phyloP scores from a whole-genome alignment of 2,329 filamentous ascomycete genomes.

The Colletotrichum noveboracense region DNA sequence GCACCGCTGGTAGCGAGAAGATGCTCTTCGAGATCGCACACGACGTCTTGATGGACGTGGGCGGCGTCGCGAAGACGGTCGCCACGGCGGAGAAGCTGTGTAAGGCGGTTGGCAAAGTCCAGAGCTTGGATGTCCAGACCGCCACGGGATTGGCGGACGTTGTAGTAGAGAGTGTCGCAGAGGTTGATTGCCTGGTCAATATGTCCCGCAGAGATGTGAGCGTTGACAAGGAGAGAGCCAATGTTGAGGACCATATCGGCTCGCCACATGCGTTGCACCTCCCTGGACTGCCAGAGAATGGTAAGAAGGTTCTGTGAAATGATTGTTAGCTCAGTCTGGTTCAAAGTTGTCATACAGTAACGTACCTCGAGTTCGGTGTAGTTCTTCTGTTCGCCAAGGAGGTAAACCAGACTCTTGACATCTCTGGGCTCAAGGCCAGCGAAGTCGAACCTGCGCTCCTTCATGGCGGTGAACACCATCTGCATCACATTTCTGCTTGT shows the following conservation, averaged over 20 bases:
- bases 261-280: conserved; percentile 36
- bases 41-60: conserved; percentile 31
- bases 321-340: background rate
- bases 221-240: conserved; percentile 35
- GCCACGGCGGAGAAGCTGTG: conserved; percentile 29
- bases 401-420: conserved; percentile 46
- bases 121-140: conserved; percentile 32
- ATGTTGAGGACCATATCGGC: conserved; percentile 32
- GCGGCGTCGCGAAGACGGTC: conserved; percentile 31
- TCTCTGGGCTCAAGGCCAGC: conserved; percentile 47
- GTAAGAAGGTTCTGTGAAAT: conserved; percentile 27
- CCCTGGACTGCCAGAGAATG: conserved; percentile 36
- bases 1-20: background rate
- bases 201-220: conserved; percentile 31
- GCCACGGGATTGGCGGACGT: conserved; percentile 36
- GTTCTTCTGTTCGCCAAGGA: conserved; percentile 53
- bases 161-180: conserved; percentile 37
- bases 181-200: conserved; percentile 32
- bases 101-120: conserved; percentile 31
- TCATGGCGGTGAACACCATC: conserved; percentile 44
- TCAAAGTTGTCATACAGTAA: fast-evolving
- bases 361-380: conserved; percentile 46
- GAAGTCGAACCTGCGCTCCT: conserved; percentile 47
- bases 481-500: conserved; percentile 9
- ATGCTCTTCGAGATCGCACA: conserved; percentile 28